Base-by-base conservation (phyloP, 2,329 filamentous ascomycete genomes). In the Claviceps pazoutovae region DNA sequence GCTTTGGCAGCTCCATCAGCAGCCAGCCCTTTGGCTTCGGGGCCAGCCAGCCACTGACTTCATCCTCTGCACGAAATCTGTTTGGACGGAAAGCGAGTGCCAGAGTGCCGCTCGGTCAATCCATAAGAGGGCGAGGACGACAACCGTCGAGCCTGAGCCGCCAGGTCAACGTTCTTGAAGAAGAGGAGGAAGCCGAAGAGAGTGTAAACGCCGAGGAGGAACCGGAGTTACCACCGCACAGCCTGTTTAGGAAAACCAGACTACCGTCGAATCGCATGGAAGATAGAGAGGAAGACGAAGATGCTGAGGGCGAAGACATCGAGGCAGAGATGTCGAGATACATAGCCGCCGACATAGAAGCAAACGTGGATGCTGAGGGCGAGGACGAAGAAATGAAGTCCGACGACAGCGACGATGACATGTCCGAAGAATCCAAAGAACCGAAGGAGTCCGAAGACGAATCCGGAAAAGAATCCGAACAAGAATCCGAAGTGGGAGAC, bases 91-190 rank as follows among this genome's bases (percentile, higher is more conserved):
- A 60, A 26, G 70, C 67, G 38, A 60, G 60, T 49, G 63, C 64
- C 13, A 73, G 66, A 49, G 67, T 66, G 11, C 72, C 74, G 0
- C 67, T 78, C 6, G 74, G 73, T 14, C 71, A 73, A 49, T 75
- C 74, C 9, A 69, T 75, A 34, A 67, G 69, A 51, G 66, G 68
- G 21, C 64, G 62, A 49, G 60, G 62, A 9, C 63, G 68, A 48
- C 68, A 73, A 55, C 76, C 76, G 2, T 81, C 79, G 7, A 67
- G 70, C 21, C 64, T 82, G 41, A 80, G 77, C 57, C 61, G 64
- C 49, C 66, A 69, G 43, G 67, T 67, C 50, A 64, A 58, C 47
- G 60, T 63, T 37, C 55, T 57, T 16, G 62, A 68, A 14, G 63
- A 68, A 17, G 39, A 42, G 21, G 65, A 67, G 14, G 66, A 65